Percentiles rank a stretch among this genome's conserved stretches.
Evolutionary conservation across 2,329 filamentous ascomycete species (phyloP).

Genomic region (Diaporthe batatas): DNA sequence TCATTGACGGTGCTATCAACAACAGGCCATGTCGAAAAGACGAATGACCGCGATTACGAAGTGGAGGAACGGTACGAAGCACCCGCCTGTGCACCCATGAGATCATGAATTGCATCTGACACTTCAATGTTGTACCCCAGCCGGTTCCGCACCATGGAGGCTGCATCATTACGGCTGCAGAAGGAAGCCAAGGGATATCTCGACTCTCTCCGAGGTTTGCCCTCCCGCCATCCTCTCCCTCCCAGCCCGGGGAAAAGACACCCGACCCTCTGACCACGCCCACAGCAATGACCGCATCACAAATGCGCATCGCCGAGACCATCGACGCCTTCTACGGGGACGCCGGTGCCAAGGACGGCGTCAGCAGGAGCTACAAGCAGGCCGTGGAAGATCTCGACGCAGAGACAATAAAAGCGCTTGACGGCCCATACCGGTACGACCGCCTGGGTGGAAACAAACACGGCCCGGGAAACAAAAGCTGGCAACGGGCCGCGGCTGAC

Average conservation of each 20-base stretch:
- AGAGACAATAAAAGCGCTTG: constrained; percentile 97
- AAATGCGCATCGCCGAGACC: constrained; percentile 99
- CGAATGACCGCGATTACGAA: constrained; percentile 98
- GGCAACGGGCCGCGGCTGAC: constrained; percentile 42
- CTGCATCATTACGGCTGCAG: constrained; percentile 89
- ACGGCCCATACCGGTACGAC: constrained; percentile 87
- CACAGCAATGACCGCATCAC: constrained; percentile 95
- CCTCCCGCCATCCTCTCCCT: not conserved
- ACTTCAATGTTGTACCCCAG: constrained; percentile 72
- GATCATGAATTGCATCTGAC: constrained; percentile 27
- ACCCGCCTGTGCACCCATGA: not conserved
- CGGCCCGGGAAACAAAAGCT: not conserved
- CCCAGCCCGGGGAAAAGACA: not conserved
- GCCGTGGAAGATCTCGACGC: constrained; percentile 97
- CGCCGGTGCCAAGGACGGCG: constrained; percentile 92
- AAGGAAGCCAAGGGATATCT: constrained; percentile 99
- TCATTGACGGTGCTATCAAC: constrained; percentile 54
- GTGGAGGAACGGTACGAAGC: constrained; percentile 84
- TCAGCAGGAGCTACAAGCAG: constrained; percentile 97
- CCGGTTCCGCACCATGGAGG: constrained; percentile 97
- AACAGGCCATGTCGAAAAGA: constrained; percentile 94
- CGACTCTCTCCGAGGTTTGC: constrained; percentile 87
- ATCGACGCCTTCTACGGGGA: constrained; percentile 99
- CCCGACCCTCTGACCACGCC: constrained; percentile 1
- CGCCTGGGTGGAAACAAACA: too few relatives aligned